Evolutionary conservation across 108 stramenopile genomes (phyloP), one percentile per base, ranked within the genome.

Genomic region (Skeletonema menzelii): DNA sequence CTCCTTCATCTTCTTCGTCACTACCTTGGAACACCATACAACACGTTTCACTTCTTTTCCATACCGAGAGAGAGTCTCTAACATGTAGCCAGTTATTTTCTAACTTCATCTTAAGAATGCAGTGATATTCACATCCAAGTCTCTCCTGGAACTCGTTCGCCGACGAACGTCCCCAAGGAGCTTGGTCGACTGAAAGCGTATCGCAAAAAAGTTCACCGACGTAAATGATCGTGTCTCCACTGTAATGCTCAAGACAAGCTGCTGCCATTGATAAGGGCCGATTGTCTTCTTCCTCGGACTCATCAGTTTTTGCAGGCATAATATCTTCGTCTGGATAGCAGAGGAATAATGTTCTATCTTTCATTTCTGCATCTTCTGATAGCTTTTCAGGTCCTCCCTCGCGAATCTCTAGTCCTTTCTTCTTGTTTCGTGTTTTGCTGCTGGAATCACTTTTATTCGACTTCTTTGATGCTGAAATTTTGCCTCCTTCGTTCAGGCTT

Each of bases 281-380:
- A 13, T 53, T 55, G 57, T 58, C 37, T 19, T 77, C 61, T 28
- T n/a, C 69, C 12, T 77, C 62, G 17, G 63, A 68, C 0, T 77
- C 71, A n/a, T 72, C 82, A 20, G 55, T 34, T 11, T 61, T 70
- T 61, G 55, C 38, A 15, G 80, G 53, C n/a, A 82, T 44, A 46
- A 69, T 62, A 31, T 91, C 86, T 85, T 94, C 93, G 57, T 96
- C 95, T 55, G 93, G 91, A 84, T 94, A 96, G 65, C 95, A 96
- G 31, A 96, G 67, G 55, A 96, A 91, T 15, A 96, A 79, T 4
- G 90, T 82, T 26, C 87, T 82, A 11, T 69, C 70, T 26, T 70
- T 68, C 37, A 77, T 38, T 59, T 87, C 69, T 44, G 67, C n/a
- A 56, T 83, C 72, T 26, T 70, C 22, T 38, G 89, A 78, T n/a